Conservation (phyloP, 495 filamentous ascomycete genomes). For the Staphylotrichum tortipilum region DNA sequence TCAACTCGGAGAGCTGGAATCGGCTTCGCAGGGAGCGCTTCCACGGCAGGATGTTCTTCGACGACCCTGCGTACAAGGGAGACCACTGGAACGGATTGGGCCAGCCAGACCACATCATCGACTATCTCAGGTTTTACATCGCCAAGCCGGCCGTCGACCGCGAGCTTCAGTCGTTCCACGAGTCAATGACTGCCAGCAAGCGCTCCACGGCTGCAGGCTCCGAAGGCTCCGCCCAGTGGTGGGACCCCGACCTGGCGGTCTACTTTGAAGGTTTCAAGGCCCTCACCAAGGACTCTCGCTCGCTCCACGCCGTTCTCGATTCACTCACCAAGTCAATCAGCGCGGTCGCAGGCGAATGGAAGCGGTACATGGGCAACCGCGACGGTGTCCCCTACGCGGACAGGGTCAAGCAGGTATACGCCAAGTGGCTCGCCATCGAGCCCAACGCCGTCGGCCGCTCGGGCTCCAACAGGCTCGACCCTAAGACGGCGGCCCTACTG, state of each 20-base stretch:
- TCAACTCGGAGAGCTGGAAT: slow-evolving; percentile 50
- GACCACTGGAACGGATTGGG: slow-evolving; percentile 26
- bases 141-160: slow-evolving; percentile 42
- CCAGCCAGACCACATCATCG: slow-evolving; percentile 54
- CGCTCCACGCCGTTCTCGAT: slow-evolving; percentile 22
- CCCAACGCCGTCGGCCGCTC: slow-evolving; percentile 16
- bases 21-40: slow-evolving; percentile 38
- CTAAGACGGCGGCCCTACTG: slow-evolving; percentile 26
- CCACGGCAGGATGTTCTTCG: slow-evolving; percentile 26
- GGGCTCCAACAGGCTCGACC: slow-evolving; percentile 20
- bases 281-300: slow-evolving; percentile 16
- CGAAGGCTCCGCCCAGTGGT: slow-evolving; percentile 9
- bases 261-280: slow-evolving; percentile 32
- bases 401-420: slow-evolving; percentile 35
- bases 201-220: neutral
- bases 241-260: slow-evolving; percentile 44
- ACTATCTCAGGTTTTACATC: slow-evolving; percentile 61
- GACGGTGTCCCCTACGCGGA: slow-evolving; percentile 22
- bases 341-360: slow-evolving; percentile 26
- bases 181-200: slow-evolving; percentile 26
- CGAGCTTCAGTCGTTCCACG: slow-evolving; percentile 39
- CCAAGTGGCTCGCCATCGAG: slow-evolving; percentile 37
- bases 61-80: slow-evolving; percentile 34
- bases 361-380: slow-evolving; percentile 3
- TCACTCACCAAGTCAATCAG: slow-evolving; percentile 30